Conservation (phyloP, 768 basidiomycete species). For the Boletus edulis region DNA sequence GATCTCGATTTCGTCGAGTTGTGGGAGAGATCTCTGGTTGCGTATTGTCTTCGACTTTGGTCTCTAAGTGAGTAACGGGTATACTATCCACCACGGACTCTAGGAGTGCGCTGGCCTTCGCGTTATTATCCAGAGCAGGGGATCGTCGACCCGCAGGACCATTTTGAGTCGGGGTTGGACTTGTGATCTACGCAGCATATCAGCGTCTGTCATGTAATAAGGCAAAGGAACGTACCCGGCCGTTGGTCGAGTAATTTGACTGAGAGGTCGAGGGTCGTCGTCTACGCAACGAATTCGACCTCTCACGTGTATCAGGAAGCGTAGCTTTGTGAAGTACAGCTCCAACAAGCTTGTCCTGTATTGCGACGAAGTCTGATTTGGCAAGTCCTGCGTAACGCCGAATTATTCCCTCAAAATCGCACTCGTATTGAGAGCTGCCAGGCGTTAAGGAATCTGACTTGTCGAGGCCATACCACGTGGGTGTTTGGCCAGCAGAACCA, state of each 20-base stretch:
- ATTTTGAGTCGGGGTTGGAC: conserved; percentile 45
- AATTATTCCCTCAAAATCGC: conserved; percentile 66
- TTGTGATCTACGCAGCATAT: conserved; percentile 46
- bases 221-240: conserved; percentile 37
- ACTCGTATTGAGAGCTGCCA: conserved; percentile 50
- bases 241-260: conserved; percentile 63
- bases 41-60: conserved; percentile 22
- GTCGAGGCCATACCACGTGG: conserved; percentile 67
- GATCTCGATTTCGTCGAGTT: conserved; percentile 64
- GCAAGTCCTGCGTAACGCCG: conserved; percentile 64
- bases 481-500: conserved; percentile 43
- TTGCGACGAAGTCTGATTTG: conserved; percentile 64
- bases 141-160: conserved; percentile 30
- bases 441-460: conserved; percentile 48
- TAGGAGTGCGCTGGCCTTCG: conserved; percentile 63
- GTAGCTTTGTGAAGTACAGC: conserved; percentile 57
- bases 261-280: conserved; percentile 83
- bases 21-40: conserved; percentile 45
- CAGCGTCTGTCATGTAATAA: conserved; percentile 1
- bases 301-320: conserved; percentile 56
- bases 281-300: conserved; percentile 68
- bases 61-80: conserved; percentile 35
- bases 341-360: conserved; percentile 75
- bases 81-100: conserved; percentile 62
- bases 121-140: conserved; percentile 45